Evolutionary conservation across 2,329 filamentous ascomycete species (phyloP).

Genomic region (Botrytis medusae): DNA sequence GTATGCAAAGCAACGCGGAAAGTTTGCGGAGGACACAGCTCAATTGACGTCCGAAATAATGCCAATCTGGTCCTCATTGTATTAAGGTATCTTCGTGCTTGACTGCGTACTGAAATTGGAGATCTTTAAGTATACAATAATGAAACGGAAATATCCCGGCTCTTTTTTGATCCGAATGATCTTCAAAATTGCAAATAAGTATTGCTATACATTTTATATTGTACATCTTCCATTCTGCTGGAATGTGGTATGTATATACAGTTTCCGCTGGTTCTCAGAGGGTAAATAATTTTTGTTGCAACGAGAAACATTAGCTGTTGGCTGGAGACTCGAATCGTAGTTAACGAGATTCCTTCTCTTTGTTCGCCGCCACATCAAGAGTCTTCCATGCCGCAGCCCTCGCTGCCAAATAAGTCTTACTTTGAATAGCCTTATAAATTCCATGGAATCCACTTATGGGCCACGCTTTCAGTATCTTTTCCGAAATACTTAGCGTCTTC

Average conservation of each 20-base stretch:
- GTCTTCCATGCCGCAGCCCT: slow-evolving; percentile 35
- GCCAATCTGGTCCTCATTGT: neutral
- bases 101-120: neutral
- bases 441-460: slow-evolving; percentile 61
- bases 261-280: no score
- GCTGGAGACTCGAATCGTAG: no score
- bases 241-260: neutral
- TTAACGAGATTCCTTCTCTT: neutral
- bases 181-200: neutral
- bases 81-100: neutral
- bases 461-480: slow-evolving; percentile 49
- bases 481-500: slow-evolving; percentile 45
- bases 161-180: neutral
- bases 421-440: slow-evolving; percentile 58
- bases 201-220: neutral
- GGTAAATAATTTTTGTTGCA: neutral
- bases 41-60: neutral
- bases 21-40: neutral
- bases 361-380: neutral
- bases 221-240: neutral
- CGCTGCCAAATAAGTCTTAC: slow-evolving; percentile 41
- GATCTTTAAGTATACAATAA: neutral
- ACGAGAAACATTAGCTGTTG: neutral
- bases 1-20: neutral
- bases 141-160: neutral